phyloP scores from a whole-genome alignment of 169 alveolate species.

The Plasmodium berghei region DNA sequence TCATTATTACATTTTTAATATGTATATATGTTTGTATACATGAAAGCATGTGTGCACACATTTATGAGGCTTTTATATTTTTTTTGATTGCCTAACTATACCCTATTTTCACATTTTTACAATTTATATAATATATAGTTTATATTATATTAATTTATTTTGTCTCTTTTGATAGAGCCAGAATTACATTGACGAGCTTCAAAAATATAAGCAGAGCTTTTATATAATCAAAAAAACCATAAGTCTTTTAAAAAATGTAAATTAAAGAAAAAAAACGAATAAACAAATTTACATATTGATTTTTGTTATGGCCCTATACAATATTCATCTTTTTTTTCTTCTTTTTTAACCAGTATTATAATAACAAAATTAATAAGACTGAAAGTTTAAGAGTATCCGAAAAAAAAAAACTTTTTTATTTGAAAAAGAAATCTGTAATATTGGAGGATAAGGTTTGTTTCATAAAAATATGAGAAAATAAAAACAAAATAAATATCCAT shows the following conservation, averaged over 20 bases:
- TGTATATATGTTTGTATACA: conserved; percentile 1
- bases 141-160: neutral
- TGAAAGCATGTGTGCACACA: neutral
- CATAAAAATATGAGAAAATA: too few relatives aligned
- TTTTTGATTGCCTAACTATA: neutral
- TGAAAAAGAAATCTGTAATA: conserved; percentile 33
- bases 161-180: neutral
- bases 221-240: conserved; percentile 62
- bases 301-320: too few relatives aligned
- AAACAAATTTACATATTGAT: neutral
- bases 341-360: conserved; percentile 29
- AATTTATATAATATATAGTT: neutral
- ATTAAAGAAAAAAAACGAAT: neutral
- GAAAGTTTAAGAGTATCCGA: conserved; percentile 24
- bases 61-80: neutral
- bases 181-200: conserved; percentile 5
- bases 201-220: conserved; percentile 63
- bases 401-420: conserved; percentile 23
- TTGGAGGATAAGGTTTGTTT: conserved; percentile 53
- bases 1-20: neutral
- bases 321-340: neutral
- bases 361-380: conserved; percentile 30
- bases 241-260: conserved; percentile 66
- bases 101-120: neutral
- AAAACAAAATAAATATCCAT: too few relatives aligned